Base-by-base conservation (phyloP, 768 basidiomycete species). In the Leccinum subgranulosum region DNA sequence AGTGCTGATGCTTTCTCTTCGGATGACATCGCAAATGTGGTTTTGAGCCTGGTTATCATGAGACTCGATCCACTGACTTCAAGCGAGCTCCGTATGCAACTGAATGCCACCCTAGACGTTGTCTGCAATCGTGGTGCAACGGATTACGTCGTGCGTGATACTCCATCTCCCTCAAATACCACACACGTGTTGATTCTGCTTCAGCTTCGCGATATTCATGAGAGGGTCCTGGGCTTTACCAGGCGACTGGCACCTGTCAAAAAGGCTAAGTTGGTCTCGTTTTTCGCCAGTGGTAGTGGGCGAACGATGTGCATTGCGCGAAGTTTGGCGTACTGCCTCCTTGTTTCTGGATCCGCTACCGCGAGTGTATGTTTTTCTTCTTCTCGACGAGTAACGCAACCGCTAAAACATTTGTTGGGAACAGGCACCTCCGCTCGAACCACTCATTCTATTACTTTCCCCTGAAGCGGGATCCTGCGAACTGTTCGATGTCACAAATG, bases 231-330 rank as follows among this genome's bases (percentile, higher is more conserved):
- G 6, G 56, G 65, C 15, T 77, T 80, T 56, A 66, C 78, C 8
- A 70, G 60, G 15, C 65, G 67, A 12, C 69, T 85, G 49, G 69
- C 75, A 10, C 76, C 83, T 10, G 60, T 75, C 50, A 84, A 85
- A 61, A 82, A 84, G 65, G 75, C 77, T 2, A 73, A 74, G 48
- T 61, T 86, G 6, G 51, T 87, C 17, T 77, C 78, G 4, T 72
- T 84, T 51, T 73, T 91, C 21, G 76, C 77, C 8, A 74, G 74
- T 51, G 83, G 83, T 12, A 77, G 81, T 28, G 76, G 76, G 11
- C 77, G 76, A 21, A 75, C 81, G 36, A 74, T 75, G 50, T 80
- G 81, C 14, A 81, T 91, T 48, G 83, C 84, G 17, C 79, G 81
- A 50, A 80, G 77, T 69, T 68, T 88, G 29, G 85, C 87, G 1